Conservation (phyloP, 2,329 filamentous ascomycete genomes). For the Pyrenophora seminiperda region DNA sequence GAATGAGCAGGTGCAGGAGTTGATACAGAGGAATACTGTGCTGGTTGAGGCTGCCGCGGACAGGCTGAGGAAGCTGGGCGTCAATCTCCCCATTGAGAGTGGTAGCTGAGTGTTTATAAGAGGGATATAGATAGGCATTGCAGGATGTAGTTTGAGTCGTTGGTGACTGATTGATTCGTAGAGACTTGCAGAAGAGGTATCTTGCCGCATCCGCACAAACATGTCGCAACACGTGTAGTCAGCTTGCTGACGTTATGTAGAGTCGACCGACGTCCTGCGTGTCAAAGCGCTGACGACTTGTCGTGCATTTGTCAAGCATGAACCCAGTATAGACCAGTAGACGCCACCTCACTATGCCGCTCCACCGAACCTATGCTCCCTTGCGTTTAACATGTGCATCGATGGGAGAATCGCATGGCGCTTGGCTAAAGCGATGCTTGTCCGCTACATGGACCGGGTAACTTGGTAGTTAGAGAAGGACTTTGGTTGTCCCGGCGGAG, state of each 20-base stretch:
- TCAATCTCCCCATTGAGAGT: constrained; percentile 26
- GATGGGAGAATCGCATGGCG: constrained; percentile 4
- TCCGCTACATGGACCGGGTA: not conserved
- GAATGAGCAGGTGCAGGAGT: constrained; percentile 40
- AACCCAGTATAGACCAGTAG: not conserved
- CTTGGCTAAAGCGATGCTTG: constrained; percentile 12
- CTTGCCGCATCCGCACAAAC: not conserved
- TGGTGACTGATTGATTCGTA: not conserved
- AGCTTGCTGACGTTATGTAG: too few species aligned
- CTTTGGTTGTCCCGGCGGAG: constrained; percentile 14
- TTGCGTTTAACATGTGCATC: not conserved
- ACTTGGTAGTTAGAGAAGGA: constrained; percentile 5
- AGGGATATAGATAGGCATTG: not conserved
- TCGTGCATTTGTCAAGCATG: too few species aligned
- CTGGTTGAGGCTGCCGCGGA: constrained; percentile 42
- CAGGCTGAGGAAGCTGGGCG: constrained; percentile 36
- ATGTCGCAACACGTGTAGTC: too few species aligned
- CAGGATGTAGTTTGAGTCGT: not conserved
- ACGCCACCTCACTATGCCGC: not conserved
- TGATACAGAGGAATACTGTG: constrained; percentile 41
- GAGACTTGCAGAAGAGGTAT: not conserved
- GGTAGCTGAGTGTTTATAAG: not conserved
- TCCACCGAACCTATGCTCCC: not conserved
- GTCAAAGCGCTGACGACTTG: too few species aligned
- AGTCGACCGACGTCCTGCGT: too few species aligned